These are phyloP conservation scores for Hanseniaspora sp. DNA, from an alignment of 1,139 yeast genomes.

Conservation along the genomic window DNA sequence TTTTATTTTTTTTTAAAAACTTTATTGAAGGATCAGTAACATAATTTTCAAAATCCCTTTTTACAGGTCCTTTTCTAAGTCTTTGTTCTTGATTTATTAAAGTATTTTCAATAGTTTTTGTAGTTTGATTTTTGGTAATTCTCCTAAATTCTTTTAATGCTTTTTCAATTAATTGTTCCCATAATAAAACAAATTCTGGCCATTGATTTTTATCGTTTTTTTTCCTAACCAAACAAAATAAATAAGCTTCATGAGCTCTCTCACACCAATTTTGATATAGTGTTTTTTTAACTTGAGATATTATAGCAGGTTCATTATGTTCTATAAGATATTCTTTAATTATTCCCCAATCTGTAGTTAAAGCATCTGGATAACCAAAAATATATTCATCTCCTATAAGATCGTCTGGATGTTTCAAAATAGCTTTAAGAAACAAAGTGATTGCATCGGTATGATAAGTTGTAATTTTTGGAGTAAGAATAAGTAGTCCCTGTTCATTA, in stretches of 20 bases:
- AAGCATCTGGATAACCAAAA: background rate
- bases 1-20: background rate
- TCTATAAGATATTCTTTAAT: background rate
- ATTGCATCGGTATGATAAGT: background rate
- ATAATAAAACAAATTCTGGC: background rate
- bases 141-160: background rate
- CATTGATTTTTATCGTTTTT: background rate
- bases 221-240: background rate
- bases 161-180: background rate
- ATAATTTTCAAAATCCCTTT: background rate
- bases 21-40: background rate
- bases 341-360: background rate
- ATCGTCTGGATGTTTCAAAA: background rate
- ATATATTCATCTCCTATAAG: background rate
- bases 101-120: background rate
- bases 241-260: background rate
- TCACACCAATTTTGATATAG: background rate
- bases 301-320: background rate
- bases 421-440: background rate
- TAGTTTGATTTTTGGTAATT: background rate
- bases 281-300: background rate
- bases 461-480: background rate
- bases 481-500: background rate
- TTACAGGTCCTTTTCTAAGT: background rate
- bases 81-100: background rate